Percentiles rank a stretch among this genome's conserved stretches.
These are phyloP conservation scores for Kuraishia piskuri DNA, from an alignment of 805 yeast species.

Conservation along the genomic window DNA sequence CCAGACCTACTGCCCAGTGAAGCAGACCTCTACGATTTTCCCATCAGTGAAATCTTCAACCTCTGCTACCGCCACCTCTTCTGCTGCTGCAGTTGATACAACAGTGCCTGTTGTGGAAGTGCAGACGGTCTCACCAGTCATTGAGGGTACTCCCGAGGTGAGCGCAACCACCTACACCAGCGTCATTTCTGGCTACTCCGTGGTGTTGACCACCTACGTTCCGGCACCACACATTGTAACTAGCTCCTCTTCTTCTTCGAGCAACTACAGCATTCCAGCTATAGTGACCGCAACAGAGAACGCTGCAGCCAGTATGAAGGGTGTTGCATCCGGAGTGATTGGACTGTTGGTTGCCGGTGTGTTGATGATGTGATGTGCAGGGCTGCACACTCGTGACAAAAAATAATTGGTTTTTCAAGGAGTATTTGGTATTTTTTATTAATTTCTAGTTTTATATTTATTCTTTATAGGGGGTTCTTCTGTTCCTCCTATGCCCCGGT, in stretches of 20 bases:
- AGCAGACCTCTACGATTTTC: conserved; percentile 8
- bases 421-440: not conserved
- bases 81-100: conserved; percentile 3
- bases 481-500: not conserved
- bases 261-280: not conserved
- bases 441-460: conserved; percentile 1
- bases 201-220: conserved; percentile 17
- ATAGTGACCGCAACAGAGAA: conserved; percentile 1
- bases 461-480: not conserved
- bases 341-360: conserved; percentile 2
- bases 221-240: conserved; percentile 1
- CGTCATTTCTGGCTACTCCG: conserved; percentile 15
- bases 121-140: conserved; percentile 5
- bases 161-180: conserved; percentile 16
- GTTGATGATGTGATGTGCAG: conserved; percentile 1
- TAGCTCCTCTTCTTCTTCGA: conserved; percentile 1
- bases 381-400: not conserved
- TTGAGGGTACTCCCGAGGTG: conserved; percentile 6
- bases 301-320: conserved; percentile 1
- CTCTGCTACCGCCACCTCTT: conserved; percentile 9
- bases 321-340: conserved; percentile 3
- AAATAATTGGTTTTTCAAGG: conserved; percentile 1
- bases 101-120: conserved; percentile 9
- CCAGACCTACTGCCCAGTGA: conserved; percentile 1
- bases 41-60: conserved; percentile 12